Evolutionary conservation across 139 green algal genomes (phyloP), one percentile per base, ranked within the genome.

Genomic region (Chlamydomonas sp.): DNA sequence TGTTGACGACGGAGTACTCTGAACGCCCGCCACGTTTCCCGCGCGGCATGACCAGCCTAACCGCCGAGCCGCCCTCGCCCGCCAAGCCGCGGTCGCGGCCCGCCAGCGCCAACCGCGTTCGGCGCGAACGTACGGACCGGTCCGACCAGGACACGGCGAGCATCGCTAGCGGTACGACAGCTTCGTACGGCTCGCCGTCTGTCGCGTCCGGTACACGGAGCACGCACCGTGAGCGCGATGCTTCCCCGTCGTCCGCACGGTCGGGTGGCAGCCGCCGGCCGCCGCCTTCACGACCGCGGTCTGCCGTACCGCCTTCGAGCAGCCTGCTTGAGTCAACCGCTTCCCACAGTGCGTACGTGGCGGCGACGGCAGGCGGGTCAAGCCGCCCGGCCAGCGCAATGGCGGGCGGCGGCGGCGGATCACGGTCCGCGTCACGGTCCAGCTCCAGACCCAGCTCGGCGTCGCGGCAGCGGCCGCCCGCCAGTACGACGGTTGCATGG

Each of bases 1-100:
- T 81, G 83, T 73, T 87, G 5, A 87, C 73, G 3, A 5, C 49
- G 14, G 83, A 87, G 71, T 68, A 79, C 81, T 4, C n/a, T 7
- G 12, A 72, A n/a, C 18, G 59, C 1, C 71, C 17, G 5, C 1
- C 10, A 10, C 73, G 83, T 61, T 20, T 3, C 49, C 2, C 16
- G 15, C 12, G 76, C 73, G 49, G 9, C n/a, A 1, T 15, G 61
- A 49, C 31, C 83, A 66, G 68, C 68, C 83, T 87, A n/a, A 87
- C 83, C n/a, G 73, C 73, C 62, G 83, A 87, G 49, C 83, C 83
- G 31, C 61, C 72, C 17, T 75, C 73, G 6, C 72, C 68, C 15
- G 68, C 68, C 15, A 15, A 60, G 6, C 72, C 15, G 4, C 5
- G 18, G 4, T 3, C 16, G 8, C 61, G 61, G 9, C 20, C 82